phyloP scores from a whole-genome alignment of 305 asterid genomes.

The Fraxinus floribunda region DNA sequence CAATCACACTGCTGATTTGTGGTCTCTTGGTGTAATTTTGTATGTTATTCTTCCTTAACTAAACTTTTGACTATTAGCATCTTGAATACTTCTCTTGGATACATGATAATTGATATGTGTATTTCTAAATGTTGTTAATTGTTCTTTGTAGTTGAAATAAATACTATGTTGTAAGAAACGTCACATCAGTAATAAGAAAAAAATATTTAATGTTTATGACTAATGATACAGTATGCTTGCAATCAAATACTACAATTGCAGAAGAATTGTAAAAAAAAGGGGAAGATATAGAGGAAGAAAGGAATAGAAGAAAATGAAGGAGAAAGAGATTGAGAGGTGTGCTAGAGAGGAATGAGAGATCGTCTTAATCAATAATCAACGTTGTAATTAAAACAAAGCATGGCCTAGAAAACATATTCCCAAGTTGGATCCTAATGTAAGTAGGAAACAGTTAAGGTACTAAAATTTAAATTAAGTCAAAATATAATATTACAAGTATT shows the following conservation, averaged over 20 bases:
- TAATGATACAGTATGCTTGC: background rate
- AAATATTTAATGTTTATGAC: background rate
- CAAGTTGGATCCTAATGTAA: no score
- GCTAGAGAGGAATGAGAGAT: background rate
- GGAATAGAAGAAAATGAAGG: background rate
- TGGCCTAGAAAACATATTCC: no score
- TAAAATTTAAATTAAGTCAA: background rate
- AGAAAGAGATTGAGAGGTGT: background rate
- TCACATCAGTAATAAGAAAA: background rate
- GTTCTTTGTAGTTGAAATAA: background rate
- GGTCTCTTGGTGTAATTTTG: conserved; percentile 99
- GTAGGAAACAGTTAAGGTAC: background rate
- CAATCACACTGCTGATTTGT: conserved; percentile 98
- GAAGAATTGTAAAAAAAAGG: background rate
- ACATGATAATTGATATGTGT: background rate
- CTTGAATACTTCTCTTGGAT: background rate
- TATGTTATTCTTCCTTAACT: conserved; percentile 40
- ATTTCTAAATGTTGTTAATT: background rate
- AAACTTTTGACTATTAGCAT: conserved; percentile 14
- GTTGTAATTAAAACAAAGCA: conserved; percentile 1
- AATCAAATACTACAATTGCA: background rate
- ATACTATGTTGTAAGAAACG: background rate
- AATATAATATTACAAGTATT: background rate
- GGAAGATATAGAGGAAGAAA: background rate
- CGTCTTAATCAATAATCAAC: background rate